A percentile compares a stretch with the other conserved stretches of the same genome.
phyloP scores from a whole-genome alignment of 768 basidiomycete genomes.

The Tylopilus plumbeoviolaceoides region DNA sequence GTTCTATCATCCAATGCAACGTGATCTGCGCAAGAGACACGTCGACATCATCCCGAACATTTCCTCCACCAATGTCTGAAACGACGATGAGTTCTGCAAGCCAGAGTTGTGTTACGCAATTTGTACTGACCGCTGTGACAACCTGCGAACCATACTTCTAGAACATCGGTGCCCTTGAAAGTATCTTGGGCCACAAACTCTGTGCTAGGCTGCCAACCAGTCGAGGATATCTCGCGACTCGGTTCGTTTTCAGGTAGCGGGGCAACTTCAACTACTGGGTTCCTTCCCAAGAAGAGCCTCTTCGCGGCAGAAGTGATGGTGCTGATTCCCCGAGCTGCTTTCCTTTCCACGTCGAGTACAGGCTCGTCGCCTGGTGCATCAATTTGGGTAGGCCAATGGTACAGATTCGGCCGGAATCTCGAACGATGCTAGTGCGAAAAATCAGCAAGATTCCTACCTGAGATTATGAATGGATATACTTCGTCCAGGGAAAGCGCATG shows the following conservation, averaged over 20 bases:
- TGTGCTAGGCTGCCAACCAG: not conserved
- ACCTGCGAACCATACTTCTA: conserved; percentile 81
- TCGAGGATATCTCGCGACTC: not conserved
- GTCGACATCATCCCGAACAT: conserved; percentile 39
- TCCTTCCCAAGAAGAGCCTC: not conserved
- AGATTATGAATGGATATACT: conserved; percentile 32
- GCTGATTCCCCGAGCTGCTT: not conserved
- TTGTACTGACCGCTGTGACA: conserved; percentile 57
- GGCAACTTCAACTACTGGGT: not conserved
- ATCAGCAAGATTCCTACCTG: conserved; percentile 7
- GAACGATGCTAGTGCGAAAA: conserved; percentile 48
- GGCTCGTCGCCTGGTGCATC: conserved; percentile 5
- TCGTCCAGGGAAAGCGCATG: conserved; percentile 80
- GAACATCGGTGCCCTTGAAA: conserved; percentile 41
- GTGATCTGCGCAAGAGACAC: conserved; percentile 53
- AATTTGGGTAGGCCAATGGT: conserved; percentile 38
- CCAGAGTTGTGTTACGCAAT: not conserved
- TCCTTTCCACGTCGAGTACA: not conserved
- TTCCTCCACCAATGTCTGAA: conserved; percentile 69
- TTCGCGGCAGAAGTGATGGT: not conserved
- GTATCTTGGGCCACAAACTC: not conserved
- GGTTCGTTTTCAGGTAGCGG: not conserved
- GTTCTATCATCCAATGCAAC: conserved; percentile 77
- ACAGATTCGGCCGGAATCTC: conserved; percentile 62
- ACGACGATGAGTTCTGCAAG: not conserved